phyloP scores from a whole-genome alignment of 768 basidiomycete genomes.

The Holtermanniella nyarrowii region DNA sequence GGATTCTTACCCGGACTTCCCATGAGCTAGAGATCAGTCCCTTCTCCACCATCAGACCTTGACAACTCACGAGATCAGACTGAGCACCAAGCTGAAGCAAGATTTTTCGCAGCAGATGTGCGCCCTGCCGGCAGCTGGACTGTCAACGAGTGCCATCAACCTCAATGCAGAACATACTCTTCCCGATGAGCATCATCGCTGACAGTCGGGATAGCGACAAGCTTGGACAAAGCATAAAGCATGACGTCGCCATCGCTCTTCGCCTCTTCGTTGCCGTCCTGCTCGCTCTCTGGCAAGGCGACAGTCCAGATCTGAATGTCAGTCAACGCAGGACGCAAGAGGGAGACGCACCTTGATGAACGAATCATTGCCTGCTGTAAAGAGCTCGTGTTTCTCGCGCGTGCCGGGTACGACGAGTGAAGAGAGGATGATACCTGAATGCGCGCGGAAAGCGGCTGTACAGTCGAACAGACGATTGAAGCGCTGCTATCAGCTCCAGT shows the following conservation, averaged over 20 bases:
- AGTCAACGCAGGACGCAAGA: not conserved
- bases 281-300: slow-evolving; percentile 15
- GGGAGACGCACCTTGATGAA: slow-evolving; percentile 58
- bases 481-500: slow-evolving; percentile 32
- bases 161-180: slow-evolving; percentile 43
- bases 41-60: not conserved
- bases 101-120: slow-evolving; percentile 83
- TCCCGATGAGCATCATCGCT: slow-evolving; percentile 55
- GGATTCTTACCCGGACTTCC: slow-evolving; percentile 71
- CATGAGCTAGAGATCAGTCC: slow-evolving; percentile 50
- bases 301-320: slow-evolving; percentile 43
- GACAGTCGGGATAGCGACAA: slow-evolving; percentile 78
- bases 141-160: not conserved
- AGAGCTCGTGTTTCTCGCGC: slow-evolving; percentile 43
- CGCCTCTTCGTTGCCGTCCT: slow-evolving; percentile 16
- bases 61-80: slow-evolving; percentile 53
- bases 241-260: slow-evolving; percentile 53
- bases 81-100: slow-evolving; percentile 78
- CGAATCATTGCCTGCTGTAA: slow-evolving; percentile 80
- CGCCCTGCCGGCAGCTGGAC: slow-evolving; percentile 68
- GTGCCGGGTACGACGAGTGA: slow-evolving; percentile 50
- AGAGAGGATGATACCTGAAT: slow-evolving; percentile 71
- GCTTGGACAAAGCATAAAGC: slow-evolving; percentile 68
- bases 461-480: slow-evolving; percentile 80
- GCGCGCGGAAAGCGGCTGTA: slow-evolving; percentile 69